Evolutionary conservation across 179 eudicot species (phyloP).

Genomic region (Silene vulgaris): DNA sequence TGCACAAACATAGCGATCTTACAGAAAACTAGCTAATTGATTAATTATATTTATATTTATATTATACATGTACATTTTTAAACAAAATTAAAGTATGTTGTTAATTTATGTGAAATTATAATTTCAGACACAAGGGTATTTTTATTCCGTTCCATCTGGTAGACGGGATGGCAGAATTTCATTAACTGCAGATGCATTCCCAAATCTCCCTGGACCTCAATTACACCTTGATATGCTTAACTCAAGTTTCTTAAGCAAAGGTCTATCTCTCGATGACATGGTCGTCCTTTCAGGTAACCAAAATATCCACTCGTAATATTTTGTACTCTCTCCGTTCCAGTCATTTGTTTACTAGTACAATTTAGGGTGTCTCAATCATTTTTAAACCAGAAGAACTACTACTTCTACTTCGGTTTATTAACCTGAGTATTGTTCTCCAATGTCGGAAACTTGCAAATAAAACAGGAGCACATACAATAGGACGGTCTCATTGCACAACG

Average conservation of each 20-base stretch:
- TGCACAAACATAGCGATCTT: too few relatives aligned
- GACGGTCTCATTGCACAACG: slow-evolving; percentile 72
- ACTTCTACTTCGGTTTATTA: too few relatives aligned
- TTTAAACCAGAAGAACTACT: too few relatives aligned
- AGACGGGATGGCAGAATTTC: slow-evolving; percentile 75
- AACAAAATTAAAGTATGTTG: not conserved
- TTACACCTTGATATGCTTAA: slow-evolving; percentile 51
- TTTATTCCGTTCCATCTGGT: slow-evolving; percentile 66
- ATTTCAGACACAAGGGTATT: slow-evolving; percentile 54
- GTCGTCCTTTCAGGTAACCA: slow-evolving; percentile 68
- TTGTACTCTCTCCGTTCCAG: not conserved
- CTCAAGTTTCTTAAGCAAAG: slow-evolving; percentile 45
- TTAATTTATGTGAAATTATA: not conserved
- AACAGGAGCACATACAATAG: slow-evolving; percentile 79
- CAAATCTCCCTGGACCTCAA: slow-evolving; percentile 52
- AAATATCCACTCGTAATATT: not conserved
- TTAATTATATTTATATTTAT: too few relatives aligned
- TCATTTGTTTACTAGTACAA: not conserved
- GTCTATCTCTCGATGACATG: slow-evolving; percentile 73
- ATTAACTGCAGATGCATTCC: slow-evolving; percentile 34
- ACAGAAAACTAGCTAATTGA: too few relatives aligned
- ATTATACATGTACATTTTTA: not conserved
- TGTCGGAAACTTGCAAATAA: too few relatives aligned
- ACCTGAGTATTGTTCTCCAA: too few relatives aligned
- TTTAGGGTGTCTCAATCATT: not conserved